phyloP scores from a whole-genome alignment of 345 rosid species.

The Hirschfeldia incana region DNA sequence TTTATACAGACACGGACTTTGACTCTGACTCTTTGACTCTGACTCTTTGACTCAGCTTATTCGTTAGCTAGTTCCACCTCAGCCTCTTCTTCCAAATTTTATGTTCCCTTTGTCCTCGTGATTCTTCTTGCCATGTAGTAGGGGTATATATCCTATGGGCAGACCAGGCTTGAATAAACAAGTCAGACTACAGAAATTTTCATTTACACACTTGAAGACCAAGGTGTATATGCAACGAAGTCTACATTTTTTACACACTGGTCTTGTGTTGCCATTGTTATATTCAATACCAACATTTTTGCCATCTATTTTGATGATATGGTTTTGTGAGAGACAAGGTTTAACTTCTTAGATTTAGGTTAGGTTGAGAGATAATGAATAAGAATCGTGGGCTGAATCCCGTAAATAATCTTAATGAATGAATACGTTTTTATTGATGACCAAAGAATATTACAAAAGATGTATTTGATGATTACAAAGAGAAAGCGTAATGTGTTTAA shows the following conservation, averaged over 20 bases:
- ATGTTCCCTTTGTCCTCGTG: background rate
- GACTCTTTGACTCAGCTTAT: background rate
- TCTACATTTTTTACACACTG: background rate
- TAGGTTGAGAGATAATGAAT: too few species aligned
- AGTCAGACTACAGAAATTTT: background rate
- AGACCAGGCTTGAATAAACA: background rate
- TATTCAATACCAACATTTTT: background rate
- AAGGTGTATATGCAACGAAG: background rate
- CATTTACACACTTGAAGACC: background rate
- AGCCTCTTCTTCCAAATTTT: background rate
- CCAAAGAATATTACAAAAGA: too few species aligned
- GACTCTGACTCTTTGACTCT: background rate
- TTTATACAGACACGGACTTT: background rate
- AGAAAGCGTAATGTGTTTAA: too few species aligned
- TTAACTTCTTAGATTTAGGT: too few species aligned
- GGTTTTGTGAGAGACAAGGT: too few species aligned
- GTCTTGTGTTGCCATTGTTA: background rate
- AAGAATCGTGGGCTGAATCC: too few species aligned
- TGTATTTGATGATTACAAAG: too few species aligned
- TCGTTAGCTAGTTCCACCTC: background rate
- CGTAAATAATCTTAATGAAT: too few species aligned
- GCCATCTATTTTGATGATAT: background rate
- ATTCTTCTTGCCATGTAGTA: background rate
- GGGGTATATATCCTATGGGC: background rate
- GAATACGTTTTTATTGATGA: too few species aligned